phyloP scores from a whole-genome alignment of 2,329 filamentous ascomycete genomes.

The Zasmidium citrigriseum region DNA sequence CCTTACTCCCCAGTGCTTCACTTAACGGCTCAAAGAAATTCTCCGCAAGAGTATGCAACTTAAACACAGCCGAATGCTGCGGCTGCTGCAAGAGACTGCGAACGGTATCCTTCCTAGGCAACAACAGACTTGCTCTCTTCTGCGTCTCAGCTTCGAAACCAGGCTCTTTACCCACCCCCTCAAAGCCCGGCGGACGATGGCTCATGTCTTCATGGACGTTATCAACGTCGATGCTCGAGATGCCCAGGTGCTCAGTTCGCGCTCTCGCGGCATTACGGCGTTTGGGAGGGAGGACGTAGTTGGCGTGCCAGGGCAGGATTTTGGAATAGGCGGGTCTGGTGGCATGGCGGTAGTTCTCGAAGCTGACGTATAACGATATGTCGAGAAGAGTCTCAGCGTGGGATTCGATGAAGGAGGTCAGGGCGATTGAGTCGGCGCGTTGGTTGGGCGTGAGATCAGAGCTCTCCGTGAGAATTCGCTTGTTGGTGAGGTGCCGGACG shows the following conservation, averaged over 20 bases:
- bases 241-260: slow-evolving; percentile 59
- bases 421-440: slow-evolving; percentile 43
- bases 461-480: slow-evolving; percentile 16
- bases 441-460: slow-evolving; percentile 4
- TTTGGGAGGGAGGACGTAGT: slow-evolving; percentile 79
- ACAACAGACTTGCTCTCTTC: slow-evolving; percentile 50
- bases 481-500: slow-evolving; percentile 53
- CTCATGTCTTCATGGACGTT: slow-evolving; percentile 41
- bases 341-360: slow-evolving; percentile 76
- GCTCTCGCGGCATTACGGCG: slow-evolving; percentile 69
- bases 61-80: slow-evolving; percentile 72
- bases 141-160: slow-evolving; percentile 36
- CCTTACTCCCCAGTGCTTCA: slow-evolving; percentile 57
- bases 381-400: slow-evolving; percentile 78
- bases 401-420: slow-evolving; percentile 63
- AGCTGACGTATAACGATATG: slow-evolving; percentile 86
- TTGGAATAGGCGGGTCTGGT: slow-evolving; percentile 80
- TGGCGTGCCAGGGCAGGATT: slow-evolving; percentile 81
- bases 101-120: slow-evolving; percentile 60
- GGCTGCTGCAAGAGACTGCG: slow-evolving; percentile 64
- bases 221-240: slow-evolving; percentile 49
- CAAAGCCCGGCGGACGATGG: slow-evolving; percentile 30
- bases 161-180: slow-evolving; percentile 32
- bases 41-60: slow-evolving; percentile 70
- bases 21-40: slow-evolving; percentile 72